Conservation (phyloP, 129 eudicot genomes). For the Artemisia annua region DNA sequence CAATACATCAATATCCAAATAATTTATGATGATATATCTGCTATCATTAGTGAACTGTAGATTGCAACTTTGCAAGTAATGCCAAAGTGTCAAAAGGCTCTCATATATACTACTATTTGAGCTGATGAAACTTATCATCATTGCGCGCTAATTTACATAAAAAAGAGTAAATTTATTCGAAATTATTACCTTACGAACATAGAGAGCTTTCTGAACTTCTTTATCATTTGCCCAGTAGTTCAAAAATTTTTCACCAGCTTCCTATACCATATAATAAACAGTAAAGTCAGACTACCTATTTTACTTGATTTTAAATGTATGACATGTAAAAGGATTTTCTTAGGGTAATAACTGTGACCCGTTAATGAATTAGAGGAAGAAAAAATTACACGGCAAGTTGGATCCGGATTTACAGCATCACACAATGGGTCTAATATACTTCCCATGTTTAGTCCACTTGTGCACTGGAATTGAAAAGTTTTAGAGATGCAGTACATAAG, state of each 20-base stretch:
- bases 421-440: conserved; percentile 31
- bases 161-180: background rate
- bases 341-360: background rate
- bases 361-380: background rate
- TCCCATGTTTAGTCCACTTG: conserved; percentile 17
- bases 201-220: conserved; percentile 32
- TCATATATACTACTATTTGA: too few species aligned
- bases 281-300: background rate
- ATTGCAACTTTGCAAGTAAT: too few species aligned
- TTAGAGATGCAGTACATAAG: background rate
- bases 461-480: conserved; percentile 24
- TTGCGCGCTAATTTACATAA: background rate
- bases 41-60: too few species aligned
- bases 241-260: conserved; percentile 17
- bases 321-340: background rate
- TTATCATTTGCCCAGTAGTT: conserved; percentile 24
- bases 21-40: too few species aligned
- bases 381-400: conserved; percentile 29
- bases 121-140: background rate
- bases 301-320: background rate
- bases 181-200: conserved; percentile 43
- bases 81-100: background rate
- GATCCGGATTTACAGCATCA: conserved; percentile 22
- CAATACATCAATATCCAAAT: too few species aligned
- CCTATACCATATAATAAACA: conserved; percentile 5